A percentile compares a stretch with the other conserved stretches of the same genome.
Evolutionary conservation across 2,329 filamentous ascomycete genomes (phyloP).

Genomic region (Orbilia ellipsospora): DNA sequence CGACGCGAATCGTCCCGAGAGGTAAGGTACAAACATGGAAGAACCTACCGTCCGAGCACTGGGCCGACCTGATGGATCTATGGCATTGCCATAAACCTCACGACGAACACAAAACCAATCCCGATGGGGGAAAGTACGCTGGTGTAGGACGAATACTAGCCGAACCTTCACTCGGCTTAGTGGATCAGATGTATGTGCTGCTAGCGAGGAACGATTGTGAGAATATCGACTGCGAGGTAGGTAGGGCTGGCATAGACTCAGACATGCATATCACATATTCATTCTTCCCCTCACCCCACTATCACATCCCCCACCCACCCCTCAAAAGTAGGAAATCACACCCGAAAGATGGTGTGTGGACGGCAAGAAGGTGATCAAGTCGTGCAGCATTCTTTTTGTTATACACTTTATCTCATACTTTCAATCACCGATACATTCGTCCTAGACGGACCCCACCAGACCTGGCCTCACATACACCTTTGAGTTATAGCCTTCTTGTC

Average conservation of each 20-base stretch:
- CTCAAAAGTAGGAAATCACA: slow-evolving; percentile 17
- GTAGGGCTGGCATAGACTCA: slow-evolving; percentile 60
- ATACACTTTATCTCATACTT: slow-evolving; percentile 39
- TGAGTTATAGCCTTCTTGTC: slow-evolving; percentile 17
- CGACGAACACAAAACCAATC: slow-evolving; percentile 65
- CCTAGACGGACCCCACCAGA: slow-evolving; percentile 46
- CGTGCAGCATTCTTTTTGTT: slow-evolving; percentile 35
- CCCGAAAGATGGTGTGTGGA: slow-evolving; percentile 26
- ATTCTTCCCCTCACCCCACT: neutral
- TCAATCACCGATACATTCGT: slow-evolving; percentile 55
- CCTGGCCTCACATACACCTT: slow-evolving; percentile 39
- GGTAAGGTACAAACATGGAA: slow-evolving; percentile 75
- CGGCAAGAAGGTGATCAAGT: slow-evolving; percentile 56
- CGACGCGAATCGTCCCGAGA: slow-evolving; percentile 63
- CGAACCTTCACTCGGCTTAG: slow-evolving; percentile 75
- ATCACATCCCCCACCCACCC: slow-evolving; percentile 52
- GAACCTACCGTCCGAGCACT: slow-evolving; percentile 93
- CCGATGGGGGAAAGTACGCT: slow-evolving; percentile 56
- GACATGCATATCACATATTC: neutral
- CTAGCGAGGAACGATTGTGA: slow-evolving; percentile 75
- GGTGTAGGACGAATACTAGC: slow-evolving; percentile 71
- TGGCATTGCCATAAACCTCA: slow-evolving; percentile 99
- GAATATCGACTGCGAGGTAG: slow-evolving; percentile 60
- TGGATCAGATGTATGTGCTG: slow-evolving; percentile 82
- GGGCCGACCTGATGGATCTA: slow-evolving; percentile 99